These are phyloP conservation scores for Taphrina populina DNA, from an alignment of 1,139 yeast species.

Conservation along the genomic window DNA sequence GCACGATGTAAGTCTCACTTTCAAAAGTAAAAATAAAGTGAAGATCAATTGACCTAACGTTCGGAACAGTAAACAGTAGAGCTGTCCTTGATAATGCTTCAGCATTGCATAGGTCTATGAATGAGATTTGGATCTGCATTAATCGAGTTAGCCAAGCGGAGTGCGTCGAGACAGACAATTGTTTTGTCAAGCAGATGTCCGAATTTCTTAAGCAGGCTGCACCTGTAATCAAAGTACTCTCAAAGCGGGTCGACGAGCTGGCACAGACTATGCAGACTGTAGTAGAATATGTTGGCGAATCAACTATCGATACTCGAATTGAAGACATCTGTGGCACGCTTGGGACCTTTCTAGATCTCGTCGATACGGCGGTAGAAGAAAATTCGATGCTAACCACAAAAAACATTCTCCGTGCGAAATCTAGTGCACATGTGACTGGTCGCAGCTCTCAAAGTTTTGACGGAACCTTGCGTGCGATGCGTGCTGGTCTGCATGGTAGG, in stretches of 20 bases:
- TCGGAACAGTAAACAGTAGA: slow-evolving; percentile 8
- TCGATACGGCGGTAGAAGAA: slow-evolving; percentile 11
- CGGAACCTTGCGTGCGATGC: slow-evolving; percentile 18
- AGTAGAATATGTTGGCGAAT: slow-evolving; percentile 22
- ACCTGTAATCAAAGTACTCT: slow-evolving; percentile 1
- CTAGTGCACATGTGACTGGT: background rate
- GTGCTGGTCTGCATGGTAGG: slow-evolving; percentile 18
- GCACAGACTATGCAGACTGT: background rate
- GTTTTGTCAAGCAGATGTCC: slow-evolving; percentile 7
- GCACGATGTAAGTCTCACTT: slow-evolving; percentile 7
- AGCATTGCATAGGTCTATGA: too few species aligned
- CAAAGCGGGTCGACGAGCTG: background rate
- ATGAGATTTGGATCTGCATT: too few species aligned
- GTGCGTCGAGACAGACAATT: background rate
- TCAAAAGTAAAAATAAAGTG: background rate
- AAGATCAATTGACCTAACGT: background rate
- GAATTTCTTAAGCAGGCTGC: slow-evolving; percentile 3
- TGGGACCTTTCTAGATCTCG: background rate
- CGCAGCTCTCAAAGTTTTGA: slow-evolving; percentile 1
- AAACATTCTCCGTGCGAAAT: background rate
- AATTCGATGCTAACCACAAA: background rate
- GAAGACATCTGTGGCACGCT: slow-evolving; percentile 22
- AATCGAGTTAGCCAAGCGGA: too few species aligned
- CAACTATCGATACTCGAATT: background rate
- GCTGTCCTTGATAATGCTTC: background rate